These are phyloP conservation scores for Neoboletus brunneissimus DNA, from an alignment of 768 basidiomycete genomes.

Conservation along the genomic window DNA sequence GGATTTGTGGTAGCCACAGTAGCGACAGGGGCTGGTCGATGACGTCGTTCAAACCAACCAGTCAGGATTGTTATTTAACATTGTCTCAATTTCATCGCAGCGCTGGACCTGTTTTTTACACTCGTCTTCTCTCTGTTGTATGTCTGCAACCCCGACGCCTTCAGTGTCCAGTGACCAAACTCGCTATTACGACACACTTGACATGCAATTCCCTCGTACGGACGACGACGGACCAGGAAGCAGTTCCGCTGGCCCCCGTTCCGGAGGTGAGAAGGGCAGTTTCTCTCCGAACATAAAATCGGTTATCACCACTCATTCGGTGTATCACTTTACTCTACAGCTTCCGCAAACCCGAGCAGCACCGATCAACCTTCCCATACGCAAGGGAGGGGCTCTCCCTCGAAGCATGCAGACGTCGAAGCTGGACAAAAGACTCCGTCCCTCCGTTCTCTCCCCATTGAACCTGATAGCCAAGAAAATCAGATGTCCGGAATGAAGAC, in stretches of 20 bases:
- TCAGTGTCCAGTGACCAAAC: conserved; percentile 35
- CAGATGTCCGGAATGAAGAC: neutral
- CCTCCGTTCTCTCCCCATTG: conserved; percentile 25
- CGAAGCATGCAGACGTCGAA: neutral
- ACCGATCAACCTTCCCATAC: neutral
- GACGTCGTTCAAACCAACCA: conserved; percentile 16
- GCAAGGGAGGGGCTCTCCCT: neutral
- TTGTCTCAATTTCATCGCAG: neutral
- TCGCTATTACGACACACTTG: conserved; percentile 46
- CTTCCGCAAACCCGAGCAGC: neutral
- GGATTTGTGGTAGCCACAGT: conserved; percentile 15
- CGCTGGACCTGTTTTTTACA: neutral
- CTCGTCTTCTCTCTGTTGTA: conserved; percentile 3
- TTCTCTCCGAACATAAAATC: neutral
- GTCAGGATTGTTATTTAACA: conserved; percentile 25
- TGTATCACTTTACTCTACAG: neutral
- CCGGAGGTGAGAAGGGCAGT: conserved; percentile 1
- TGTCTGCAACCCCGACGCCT: conserved; percentile 13
- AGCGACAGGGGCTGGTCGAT: conserved; percentile 14
- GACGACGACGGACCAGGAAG: neutral
- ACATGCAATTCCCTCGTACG: conserved; percentile 24
- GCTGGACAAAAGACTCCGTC: conserved; percentile 11
- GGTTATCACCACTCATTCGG: neutral
- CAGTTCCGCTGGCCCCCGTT: neutral
- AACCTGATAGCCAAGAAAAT: conserved; percentile 5